Conservation (phyloP, 768 basidiomycete genomes). For the Termitomyces sp. region DNA sequence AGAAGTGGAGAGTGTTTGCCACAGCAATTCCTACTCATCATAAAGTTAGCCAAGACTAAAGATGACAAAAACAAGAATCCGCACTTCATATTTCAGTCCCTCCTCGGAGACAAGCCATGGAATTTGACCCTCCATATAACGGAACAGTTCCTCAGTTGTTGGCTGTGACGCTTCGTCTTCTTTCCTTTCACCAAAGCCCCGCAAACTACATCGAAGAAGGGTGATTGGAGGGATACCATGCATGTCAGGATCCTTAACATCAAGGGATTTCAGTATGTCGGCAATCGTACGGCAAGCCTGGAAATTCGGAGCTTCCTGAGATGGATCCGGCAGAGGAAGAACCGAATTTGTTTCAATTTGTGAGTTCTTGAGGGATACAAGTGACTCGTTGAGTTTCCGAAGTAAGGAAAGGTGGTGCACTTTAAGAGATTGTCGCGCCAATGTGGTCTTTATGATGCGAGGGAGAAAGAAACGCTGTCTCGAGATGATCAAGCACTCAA, state of each 20-base stretch:
- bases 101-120: conserved; percentile 52
- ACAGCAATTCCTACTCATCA: conserved; percentile 39
- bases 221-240: conserved; percentile 42
- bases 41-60: not conserved
- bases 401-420: conserved; percentile 57
- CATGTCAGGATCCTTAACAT: conserved; percentile 23
- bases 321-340: conserved; percentile 49
- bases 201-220: conserved; percentile 58
- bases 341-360: conserved; percentile 52
- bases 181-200: conserved; percentile 37
- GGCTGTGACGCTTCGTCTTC: conserved; percentile 31
- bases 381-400: conserved; percentile 46
- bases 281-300: conserved; percentile 40
- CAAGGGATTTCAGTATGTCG: conserved; percentile 28
- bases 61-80: conserved; percentile 3
- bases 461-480: conserved; percentile 65
- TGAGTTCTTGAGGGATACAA: conserved; percentile 47
- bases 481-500: not conserved
- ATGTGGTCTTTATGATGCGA: conserved; percentile 49
- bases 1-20: conserved; percentile 52
- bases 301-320: conserved; percentile 42
- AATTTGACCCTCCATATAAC: conserved; percentile 48
- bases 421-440: conserved; percentile 58
- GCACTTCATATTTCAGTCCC: conserved; percentile 51
- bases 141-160: conserved; percentile 57